phyloP scores from a whole-genome alignment of 2,329 filamentous ascomycete genomes.

The Tolypocladium album region DNA sequence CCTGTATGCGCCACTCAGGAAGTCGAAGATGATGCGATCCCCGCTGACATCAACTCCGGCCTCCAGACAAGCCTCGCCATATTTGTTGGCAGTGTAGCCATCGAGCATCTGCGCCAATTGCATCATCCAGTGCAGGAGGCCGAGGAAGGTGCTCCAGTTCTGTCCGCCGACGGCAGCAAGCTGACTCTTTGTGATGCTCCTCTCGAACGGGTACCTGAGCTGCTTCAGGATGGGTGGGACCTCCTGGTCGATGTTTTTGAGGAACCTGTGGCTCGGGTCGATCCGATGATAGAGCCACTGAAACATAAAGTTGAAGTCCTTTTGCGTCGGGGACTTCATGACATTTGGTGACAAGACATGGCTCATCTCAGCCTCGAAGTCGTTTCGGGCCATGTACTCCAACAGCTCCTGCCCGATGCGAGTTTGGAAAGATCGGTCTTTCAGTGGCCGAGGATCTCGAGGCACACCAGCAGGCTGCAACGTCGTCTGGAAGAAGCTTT shows the following conservation, averaged over 20 bases:
- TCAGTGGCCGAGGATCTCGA: conserved; percentile 75
- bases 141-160: conserved; percentile 93
- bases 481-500: conserved; percentile 90
- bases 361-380: conserved; percentile 98
- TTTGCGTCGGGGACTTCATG: conserved; percentile 89
- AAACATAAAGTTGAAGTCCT: conserved; percentile 97
- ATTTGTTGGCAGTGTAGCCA: conserved; percentile 63
- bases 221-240: conserved; percentile 89
- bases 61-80: conserved; percentile 84
- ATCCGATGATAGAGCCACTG: conserved; percentile 96
- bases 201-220: conserved; percentile 87
- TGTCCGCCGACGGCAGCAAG: conserved; percentile 90
- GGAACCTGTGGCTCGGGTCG: conserved; percentile 85
- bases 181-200: conserved; percentile 92
- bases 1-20: conserved; percentile 78
- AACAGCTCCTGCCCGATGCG: conserved; percentile 81
- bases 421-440: conserved; percentile 68
- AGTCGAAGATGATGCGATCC: conserved; percentile 90
- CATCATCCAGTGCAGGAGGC: conserved; percentile 98
- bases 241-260: conserved; percentile 91
- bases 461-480: conserved; percentile 74
- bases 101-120: conserved; percentile 92
- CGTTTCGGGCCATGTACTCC: conserved; percentile 85
- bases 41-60: conserved; percentile 78
- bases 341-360: conserved; percentile 84